Evolutionary conservation across 805 yeast genomes (phyloP), one percentile per base, ranked within the genome.

Genomic region (Metschnikowia koreensis): DNA sequence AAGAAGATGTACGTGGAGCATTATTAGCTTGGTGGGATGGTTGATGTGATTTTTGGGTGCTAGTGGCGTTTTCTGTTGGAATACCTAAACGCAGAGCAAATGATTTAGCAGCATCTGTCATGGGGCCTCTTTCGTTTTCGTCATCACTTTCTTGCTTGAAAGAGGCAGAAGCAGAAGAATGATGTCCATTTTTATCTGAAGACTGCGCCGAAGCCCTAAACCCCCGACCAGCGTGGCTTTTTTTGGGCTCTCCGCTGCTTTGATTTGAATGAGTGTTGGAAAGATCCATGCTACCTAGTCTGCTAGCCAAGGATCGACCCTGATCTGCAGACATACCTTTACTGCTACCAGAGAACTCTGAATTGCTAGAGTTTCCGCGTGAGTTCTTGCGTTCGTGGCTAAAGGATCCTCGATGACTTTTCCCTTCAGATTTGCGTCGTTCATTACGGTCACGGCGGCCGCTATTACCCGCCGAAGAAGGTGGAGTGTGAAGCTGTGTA

Each of bases 31-130:
- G 15, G 29, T 29, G 45, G 7, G 17, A 13, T 7, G n/a, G 6
- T 4, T 28, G 37, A 6, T 11, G 7, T 31, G n/a, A 13, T 12
- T n/a, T 9, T 29, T 27, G 13, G 36, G 45, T 1, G 7, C 27
- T 8, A 3, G 37, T 26, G 13, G 34, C 15, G 16, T 46, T 41
- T 38, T 55, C 29, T 22, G 41, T 22, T 13, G 56, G 48, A 39
- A 46, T 44, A 15, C 65, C 63, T 29, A 70, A 44, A 34, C 75
- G 62, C 3, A 68, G 62, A 3, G 75, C 75, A 47, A 72, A 60
- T 11, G 67, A 58, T 49, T 54, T 56, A 2, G 66, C 75, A 2
- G 74, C 75, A 1, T 59, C 61, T 0, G 68, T 56, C 71, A 69
- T 50, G 26, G 36, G 31, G 13, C 46, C 52, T 5, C 16, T 36